Evolutionary conservation across 2,329 filamentous ascomycete species (phyloP).

Genomic region (Venturia aucupariae): DNA sequence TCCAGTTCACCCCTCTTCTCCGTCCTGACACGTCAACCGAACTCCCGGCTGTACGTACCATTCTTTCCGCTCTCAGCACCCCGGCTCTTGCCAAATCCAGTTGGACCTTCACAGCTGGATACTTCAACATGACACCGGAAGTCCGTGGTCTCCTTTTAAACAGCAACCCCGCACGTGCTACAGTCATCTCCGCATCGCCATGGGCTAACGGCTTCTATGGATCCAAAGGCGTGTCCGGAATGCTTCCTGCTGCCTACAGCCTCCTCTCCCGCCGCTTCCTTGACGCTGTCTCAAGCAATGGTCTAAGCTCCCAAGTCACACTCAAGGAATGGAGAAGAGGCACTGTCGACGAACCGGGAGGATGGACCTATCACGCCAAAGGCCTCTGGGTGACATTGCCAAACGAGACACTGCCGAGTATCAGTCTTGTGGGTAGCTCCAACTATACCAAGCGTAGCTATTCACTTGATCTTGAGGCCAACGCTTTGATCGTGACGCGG

Average conservation of each 20-base stretch:
- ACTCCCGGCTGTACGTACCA: slow-evolving; percentile 65
- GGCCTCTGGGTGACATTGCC: slow-evolving; percentile 82
- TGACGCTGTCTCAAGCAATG: slow-evolving; percentile 46
- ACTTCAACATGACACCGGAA: slow-evolving; percentile 90
- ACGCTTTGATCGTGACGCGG: slow-evolving; percentile 73
- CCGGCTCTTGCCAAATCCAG: slow-evolving; percentile 54
- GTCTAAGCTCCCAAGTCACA: slow-evolving; percentile 50
- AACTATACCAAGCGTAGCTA: slow-evolving; percentile 97
- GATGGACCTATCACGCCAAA: slow-evolving; percentile 98
- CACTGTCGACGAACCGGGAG: slow-evolving; percentile 67
- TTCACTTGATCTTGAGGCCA: slow-evolving; percentile 81
- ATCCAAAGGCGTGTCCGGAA: slow-evolving; percentile 76
- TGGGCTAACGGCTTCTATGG: slow-evolving; percentile 93
- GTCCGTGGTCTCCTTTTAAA: slow-evolving; percentile 71
- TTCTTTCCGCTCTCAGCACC: slow-evolving; percentile 63
- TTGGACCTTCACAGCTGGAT: slow-evolving; percentile 96
- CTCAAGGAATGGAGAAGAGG: slow-evolving; percentile 85
- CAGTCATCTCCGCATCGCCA: slow-evolving; percentile 84
- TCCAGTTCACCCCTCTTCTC: slow-evolving; percentile 80
- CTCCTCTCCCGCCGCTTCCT: slow-evolving; percentile 78
- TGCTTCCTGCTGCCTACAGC: slow-evolving; percentile 87
- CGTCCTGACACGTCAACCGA: slow-evolving; percentile 77
- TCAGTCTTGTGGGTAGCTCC: slow-evolving; percentile 81
- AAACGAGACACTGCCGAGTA: slow-evolving; percentile 44
- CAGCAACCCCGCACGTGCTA: slow-evolving; percentile 61